Conservation (phyloP, 179 eudicot species). For the Patellifolia procumbens region DNA sequence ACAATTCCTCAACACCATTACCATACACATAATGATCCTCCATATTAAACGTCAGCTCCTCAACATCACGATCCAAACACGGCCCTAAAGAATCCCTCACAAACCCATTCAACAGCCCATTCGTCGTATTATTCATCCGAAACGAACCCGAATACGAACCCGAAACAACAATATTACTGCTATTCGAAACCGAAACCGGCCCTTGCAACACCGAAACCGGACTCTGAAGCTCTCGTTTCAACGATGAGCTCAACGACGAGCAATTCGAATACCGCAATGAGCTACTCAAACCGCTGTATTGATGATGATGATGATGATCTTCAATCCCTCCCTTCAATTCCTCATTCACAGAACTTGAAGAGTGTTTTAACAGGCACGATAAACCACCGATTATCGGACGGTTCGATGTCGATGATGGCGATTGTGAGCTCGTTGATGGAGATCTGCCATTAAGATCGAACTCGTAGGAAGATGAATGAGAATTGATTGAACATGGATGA, state of each 20-base stretch:
- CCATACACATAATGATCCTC: slow-evolving; percentile 49
- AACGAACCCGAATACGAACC: slow-evolving; percentile 36
- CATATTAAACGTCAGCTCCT: slow-evolving; percentile 79
- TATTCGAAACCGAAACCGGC: slow-evolving; percentile 53
- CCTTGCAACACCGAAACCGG: slow-evolving; percentile 79
- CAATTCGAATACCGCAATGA: slow-evolving; percentile 52
- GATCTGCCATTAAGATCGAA: slow-evolving; percentile 57
- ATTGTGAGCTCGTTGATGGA: slow-evolving; percentile 42
- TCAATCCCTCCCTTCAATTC: slow-evolving; percentile 9
- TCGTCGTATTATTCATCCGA: slow-evolving; percentile 32
- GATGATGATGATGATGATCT: slow-evolving; percentile 13
- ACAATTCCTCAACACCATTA: slow-evolving; percentile 56
- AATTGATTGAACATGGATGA: slow-evolving; percentile 51
- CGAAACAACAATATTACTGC: slow-evolving; percentile 32
- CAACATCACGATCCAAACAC: slow-evolving; percentile 37
- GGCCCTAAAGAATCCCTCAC: slow-evolving; percentile 45
- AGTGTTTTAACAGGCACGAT: slow-evolving; percentile 52
- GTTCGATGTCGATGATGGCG: slow-evolving; percentile 54
- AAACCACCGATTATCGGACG: slow-evolving; percentile 62
- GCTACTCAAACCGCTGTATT: slow-evolving; percentile 34
- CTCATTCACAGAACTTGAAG: slow-evolving; percentile 40
- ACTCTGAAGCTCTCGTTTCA: slow-evolving; percentile 68
- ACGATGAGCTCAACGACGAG: slow-evolving; percentile 44
- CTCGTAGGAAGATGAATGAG: slow-evolving; percentile 55
- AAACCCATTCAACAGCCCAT: slow-evolving; percentile 62